These are phyloP conservation scores for Ascochyta pisi DNA, from an alignment of 2,329 filamentous ascomycete species.

Conservation along the genomic window DNA sequence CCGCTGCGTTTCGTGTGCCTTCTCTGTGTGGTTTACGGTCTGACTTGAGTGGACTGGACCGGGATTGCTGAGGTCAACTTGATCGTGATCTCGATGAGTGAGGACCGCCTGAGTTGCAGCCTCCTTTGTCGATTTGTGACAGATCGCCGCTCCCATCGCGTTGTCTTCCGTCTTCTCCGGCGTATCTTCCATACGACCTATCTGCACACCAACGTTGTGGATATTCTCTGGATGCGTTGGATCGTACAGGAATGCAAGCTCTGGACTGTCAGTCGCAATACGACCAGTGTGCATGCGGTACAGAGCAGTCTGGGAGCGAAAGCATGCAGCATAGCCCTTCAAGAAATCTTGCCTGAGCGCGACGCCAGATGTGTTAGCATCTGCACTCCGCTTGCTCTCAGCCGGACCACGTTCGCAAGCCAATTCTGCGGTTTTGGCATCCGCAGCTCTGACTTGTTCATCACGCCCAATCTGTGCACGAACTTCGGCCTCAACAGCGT, in stretches of 20 bases:
- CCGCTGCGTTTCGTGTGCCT: neutral
- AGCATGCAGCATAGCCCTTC: conserved; percentile 30
- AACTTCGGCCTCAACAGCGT: conserved; percentile 16
- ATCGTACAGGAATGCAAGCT: conserved; percentile 31
- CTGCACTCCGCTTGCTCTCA: neutral
- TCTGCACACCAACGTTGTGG: conserved; percentile 18
- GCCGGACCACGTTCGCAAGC: conserved; percentile 24
- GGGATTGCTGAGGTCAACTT: neutral
- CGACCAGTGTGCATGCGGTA: conserved; percentile 23
- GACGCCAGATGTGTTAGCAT: conserved; percentile 1
- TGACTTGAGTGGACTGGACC: neutral
- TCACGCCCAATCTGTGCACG: neutral
- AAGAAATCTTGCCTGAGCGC: conserved; percentile 15
- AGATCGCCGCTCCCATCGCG: neutral
- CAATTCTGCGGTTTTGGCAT: conserved; percentile 1
- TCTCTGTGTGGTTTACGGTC: neutral
- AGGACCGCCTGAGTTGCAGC: neutral
- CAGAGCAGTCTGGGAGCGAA: conserved; percentile 15
- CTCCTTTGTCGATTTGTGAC: neutral
- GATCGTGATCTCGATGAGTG: neutral
- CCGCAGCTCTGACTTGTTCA: neutral
- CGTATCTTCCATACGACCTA: conserved; percentile 5
- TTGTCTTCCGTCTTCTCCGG: neutral
- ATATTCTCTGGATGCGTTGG: conserved; percentile 24
- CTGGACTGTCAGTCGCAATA: conserved; percentile 22